Conservation (phyloP, 2,329 filamentous ascomycete genomes). For the Talaromyces sp. region DNA sequence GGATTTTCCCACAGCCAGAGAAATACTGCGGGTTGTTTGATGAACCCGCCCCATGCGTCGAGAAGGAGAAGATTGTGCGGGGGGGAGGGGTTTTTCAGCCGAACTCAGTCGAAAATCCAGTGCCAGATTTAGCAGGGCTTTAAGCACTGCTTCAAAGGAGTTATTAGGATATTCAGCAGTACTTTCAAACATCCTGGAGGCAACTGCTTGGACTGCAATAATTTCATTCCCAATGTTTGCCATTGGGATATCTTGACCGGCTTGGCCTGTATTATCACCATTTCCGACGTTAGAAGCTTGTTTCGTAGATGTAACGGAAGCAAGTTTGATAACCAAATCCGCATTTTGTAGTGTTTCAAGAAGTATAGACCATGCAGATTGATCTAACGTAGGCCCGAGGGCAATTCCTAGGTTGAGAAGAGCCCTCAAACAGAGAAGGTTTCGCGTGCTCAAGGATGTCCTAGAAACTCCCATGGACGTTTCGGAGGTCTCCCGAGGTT, state of each 20-base stretch:
- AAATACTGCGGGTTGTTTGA: slow-evolving; percentile 35
- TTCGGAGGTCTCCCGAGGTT: slow-evolving; percentile 20
- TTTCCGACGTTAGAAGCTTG: slow-evolving; percentile 20
- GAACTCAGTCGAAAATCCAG: slow-evolving; percentile 38
- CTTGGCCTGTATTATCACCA: slow-evolving; percentile 20
- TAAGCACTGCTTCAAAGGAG: slow-evolving; percentile 71
- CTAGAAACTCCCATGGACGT: slow-evolving; percentile 35
- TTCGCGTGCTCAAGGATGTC: slow-evolving; percentile 72
- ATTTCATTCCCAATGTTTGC: slow-evolving; percentile 74
- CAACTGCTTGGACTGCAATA: slow-evolving; percentile 81
- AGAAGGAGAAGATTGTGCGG: slow-evolving; percentile 16
- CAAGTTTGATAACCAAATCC: slow-evolving; percentile 68
- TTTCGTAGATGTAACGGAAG: slow-evolving; percentile 22
- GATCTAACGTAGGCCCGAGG: slow-evolving; percentile 76
- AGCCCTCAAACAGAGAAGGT: slow-evolving; percentile 82
- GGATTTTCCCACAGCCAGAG: slow-evolving; percentile 34
- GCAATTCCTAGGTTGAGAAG: slow-evolving; percentile 94
- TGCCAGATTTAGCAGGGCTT: slow-evolving; percentile 68
- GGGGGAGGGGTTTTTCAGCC: slow-evolving; percentile 51
- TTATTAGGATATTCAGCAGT: slow-evolving; percentile 84
- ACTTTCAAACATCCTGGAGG: slow-evolving; percentile 81
- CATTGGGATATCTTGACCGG: slow-evolving; percentile 41
- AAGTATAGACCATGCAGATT: slow-evolving; percentile 77
- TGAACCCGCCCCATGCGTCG: slow-evolving; percentile 26
- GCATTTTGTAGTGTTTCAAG: slow-evolving; percentile 90